Conservation (phyloP, 768 basidiomycete genomes). For the Phylloporus rhodoxanthus region DNA sequence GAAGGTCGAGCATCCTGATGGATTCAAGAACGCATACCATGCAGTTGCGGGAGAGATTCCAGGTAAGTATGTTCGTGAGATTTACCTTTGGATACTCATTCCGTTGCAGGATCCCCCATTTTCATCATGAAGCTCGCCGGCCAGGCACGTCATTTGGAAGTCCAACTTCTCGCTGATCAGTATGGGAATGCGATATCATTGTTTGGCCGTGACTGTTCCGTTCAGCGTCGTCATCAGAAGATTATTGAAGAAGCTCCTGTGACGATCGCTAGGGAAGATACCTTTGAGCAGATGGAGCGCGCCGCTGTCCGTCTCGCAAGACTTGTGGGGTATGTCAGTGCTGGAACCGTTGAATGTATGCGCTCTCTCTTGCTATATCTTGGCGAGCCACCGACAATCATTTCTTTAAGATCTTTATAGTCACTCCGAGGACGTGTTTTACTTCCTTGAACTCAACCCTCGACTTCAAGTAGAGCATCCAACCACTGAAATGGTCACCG, state of each 20-base stretch:
- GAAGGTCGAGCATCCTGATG: conserved; percentile 80
- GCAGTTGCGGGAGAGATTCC: conserved; percentile 96
- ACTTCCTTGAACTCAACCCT: conserved; percentile 97
- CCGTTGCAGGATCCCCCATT: conserved; percentile 77
- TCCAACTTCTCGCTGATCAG: conserved; percentile 97
- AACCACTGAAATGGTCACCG: conserved; percentile 99
- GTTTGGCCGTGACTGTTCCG: conserved; percentile 98
- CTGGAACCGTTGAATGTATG: conserved; percentile 95
- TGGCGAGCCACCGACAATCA: not conserved
- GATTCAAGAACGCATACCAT: conserved; percentile 90
- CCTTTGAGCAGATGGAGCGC: conserved; percentile 96
- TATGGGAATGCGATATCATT: conserved; percentile 99
- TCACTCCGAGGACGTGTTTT: conserved; percentile 88
- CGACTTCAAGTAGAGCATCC: conserved; percentile 99
- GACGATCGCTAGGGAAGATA: conserved; percentile 88
- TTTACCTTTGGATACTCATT: conserved; percentile 6
- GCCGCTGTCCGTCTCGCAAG: conserved; percentile 99
- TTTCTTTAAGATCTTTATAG: conserved; percentile 77
- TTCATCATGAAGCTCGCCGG: conserved; percentile 99
- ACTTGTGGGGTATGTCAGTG: conserved; percentile 97
- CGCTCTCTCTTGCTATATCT: not conserved
- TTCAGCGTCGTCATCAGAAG: conserved; percentile 98
- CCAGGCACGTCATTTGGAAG: conserved; percentile 94
- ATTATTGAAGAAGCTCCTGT: conserved; percentile 99
- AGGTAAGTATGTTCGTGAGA: conserved; percentile 44